Conservation (phyloP, 2,329 filamentous ascomycete genomes). For the Moelleriella libera region DNA sequence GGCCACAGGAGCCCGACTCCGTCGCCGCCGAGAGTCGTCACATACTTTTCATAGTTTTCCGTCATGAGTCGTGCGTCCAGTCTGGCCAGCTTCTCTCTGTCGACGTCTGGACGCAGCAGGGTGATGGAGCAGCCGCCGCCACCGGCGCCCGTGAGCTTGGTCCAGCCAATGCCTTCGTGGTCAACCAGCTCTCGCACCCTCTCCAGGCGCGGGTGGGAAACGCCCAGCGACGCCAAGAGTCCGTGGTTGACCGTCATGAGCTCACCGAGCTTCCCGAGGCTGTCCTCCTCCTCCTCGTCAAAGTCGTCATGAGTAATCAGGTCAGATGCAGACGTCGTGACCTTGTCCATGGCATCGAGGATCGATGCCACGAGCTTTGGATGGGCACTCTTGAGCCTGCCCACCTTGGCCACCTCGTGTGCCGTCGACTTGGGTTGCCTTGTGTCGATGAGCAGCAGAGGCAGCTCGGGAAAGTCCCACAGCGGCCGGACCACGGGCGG, state of each 20-base stretch:
- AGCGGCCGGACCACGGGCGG: slow-evolving; percentile 65
- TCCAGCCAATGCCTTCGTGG: slow-evolving; percentile 83
- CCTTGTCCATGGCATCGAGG: slow-evolving; percentile 70
- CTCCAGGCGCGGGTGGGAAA: slow-evolving; percentile 88
- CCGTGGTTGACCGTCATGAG: slow-evolving; percentile 92
- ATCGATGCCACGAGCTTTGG: slow-evolving; percentile 68
- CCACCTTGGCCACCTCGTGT: slow-evolving; percentile 77
- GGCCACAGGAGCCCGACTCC: slow-evolving; percentile 92
- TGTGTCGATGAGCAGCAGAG: slow-evolving; percentile 81
- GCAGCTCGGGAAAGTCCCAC: slow-evolving; percentile 82
- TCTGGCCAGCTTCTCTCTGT: slow-evolving; percentile 39
- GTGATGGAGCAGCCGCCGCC: slow-evolving; percentile 95
- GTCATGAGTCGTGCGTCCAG: slow-evolving; percentile 51
- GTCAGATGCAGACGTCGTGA: slow-evolving; percentile 40
- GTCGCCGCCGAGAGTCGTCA: slow-evolving; percentile 82
- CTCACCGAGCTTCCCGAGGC: slow-evolving; percentile 65
- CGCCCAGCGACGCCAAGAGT: slow-evolving; percentile 76
- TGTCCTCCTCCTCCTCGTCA: slow-evolving; percentile 46
- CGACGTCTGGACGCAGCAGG: slow-evolving; percentile 56
- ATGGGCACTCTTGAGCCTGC: slow-evolving; percentile 52
- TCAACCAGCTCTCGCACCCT: slow-evolving; percentile 85
- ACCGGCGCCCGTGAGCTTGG: slow-evolving; percentile 89
- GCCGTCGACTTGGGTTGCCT: slow-evolving; percentile 75
- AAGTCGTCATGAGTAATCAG: slow-evolving; percentile 50
- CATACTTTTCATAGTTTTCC: slow-evolving; percentile 72